Percentiles rank a stretch among this genome's conserved stretches.
These are phyloP conservation scores for Oryza officinalis DNA, from an alignment of 176 grass and related monocot genomes.

Conservation along the genomic window DNA sequence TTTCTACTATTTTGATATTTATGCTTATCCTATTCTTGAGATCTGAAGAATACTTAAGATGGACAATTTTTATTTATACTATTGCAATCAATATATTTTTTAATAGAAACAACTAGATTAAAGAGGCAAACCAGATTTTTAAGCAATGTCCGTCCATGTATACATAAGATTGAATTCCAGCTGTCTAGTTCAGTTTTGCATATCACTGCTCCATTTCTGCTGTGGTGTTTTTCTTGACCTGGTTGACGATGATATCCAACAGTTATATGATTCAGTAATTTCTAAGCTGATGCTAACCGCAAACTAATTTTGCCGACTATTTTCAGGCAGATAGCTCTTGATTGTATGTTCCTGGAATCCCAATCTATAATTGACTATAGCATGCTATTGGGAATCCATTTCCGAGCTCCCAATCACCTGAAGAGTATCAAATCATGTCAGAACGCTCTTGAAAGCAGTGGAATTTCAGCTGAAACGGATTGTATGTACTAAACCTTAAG, in stretches of 20 bases:
- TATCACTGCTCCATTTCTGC: background rate
- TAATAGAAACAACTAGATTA: background rate
- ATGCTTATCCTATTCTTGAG: background rate
- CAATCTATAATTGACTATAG: constrained; percentile 98
- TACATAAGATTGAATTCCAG: background rate
- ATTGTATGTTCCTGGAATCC: constrained; percentile 94
- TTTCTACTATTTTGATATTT: background rate
- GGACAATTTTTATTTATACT: background rate
- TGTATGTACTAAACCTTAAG: constrained; percentile 54
- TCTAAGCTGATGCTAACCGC: background rate
- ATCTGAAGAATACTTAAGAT: background rate
- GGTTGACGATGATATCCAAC: background rate
- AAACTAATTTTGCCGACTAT: constrained; percentile 17
- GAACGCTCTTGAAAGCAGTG: constrained; percentile 39
- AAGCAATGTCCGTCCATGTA: background rate
- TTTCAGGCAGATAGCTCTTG: constrained; percentile 95
- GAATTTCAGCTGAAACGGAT: constrained; percentile 41
- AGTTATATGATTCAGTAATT: constrained; percentile 4
- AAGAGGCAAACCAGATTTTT: background rate
- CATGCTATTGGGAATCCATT: constrained; percentile 95
- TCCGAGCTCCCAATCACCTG: constrained; percentile 86
- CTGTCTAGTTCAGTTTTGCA: constrained; percentile 2
- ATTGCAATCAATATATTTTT: background rate
- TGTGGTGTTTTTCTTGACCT: background rate
- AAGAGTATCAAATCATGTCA: constrained; percentile 54